Base-by-base conservation (phyloP, 345 rosid species). In the Mercurialis annua region DNA sequence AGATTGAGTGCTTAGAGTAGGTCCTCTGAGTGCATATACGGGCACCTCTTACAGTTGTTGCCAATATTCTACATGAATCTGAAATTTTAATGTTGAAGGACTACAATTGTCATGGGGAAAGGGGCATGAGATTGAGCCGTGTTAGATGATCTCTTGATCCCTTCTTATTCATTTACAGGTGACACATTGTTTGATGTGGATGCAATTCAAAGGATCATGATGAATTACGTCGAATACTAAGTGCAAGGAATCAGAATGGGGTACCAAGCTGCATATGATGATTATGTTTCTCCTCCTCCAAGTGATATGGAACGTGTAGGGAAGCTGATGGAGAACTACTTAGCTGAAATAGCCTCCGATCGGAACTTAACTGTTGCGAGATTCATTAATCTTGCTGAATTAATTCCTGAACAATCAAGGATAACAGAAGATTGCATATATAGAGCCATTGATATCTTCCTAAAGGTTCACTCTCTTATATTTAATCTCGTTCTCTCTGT, bases 331-430 rank as follows among this genome's bases (percentile, higher is more conserved):
- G 98, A 94, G 83, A 90, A 67, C 78, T 90, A 87, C 76, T 73
- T 90, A 6, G 88, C 97, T 27, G 98, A 93, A 71, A 87, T 93
- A 52, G 94, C 98, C 34, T 78, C 97, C 3, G 96, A 93, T 62
- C 71, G 86, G 18, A 90, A 89, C 66, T 71, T 89, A 55, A 62
- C 83, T 8, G 85, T 89, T 40, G 66, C 84, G 21, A 87, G 77
- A 62, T 90, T 93, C 78, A 86, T 80, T 12, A 69, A 70, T 64
- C 81, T 93, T 24, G 87, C 92, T 56, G 92, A 93, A 78, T 78
- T 90, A 68, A 80, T 90, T 42, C 95, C 96, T 2, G 92, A 89
- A 78, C 89, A 87, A 76, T 78, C 92, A 5, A 85, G 92, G 73
- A 51, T 83, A 56, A 86, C 90, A 34, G 97, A 93, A 75, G 98